Evolutionary conservation across 441 rosid genomes (phyloP), one percentile per base, ranked within the genome.

Genomic region (Gossypium lobatum): DNA sequence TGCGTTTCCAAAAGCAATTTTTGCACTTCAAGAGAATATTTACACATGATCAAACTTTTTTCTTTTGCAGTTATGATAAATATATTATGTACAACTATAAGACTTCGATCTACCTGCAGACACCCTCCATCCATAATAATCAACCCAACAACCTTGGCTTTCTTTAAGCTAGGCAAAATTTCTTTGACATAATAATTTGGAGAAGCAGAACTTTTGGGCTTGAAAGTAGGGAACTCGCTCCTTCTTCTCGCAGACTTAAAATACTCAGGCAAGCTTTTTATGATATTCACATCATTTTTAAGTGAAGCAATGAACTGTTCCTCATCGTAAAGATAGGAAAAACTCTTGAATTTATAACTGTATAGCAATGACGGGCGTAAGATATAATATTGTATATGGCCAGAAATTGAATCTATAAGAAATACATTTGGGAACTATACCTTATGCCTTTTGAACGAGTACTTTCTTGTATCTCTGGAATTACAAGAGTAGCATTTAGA

Each of bases 401-500:
- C 69, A 60, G 53, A 68, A 68, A 74, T 64, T 58, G 17, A 75
- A 64, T 66, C 59, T 65, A 78, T 72, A 76, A 73, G 26, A 23
- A 79, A 58, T 18, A 31, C 17, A 72, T 28, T n/a, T 65, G 10
- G 54, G 72, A 64, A 77, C 79, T 69, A 50, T 78, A 96, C 98
- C 99, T 96, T 76, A 96, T 79, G 85, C 95, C 95, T 86, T 96
- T 80, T 83, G 97, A 88, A 72, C 85, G 94, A 73, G 89, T 89
- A 84, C 89, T 88, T 78, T 91, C 86, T 86, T 96, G 98, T 82
- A 96, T 89, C 89, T 96, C 99, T 70, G 99, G 99, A 90, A 96
- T 87, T 86, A 94, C 90, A 80, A 96, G 99, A 76, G 99, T 96
- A 84, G 98, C 99, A 93, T 96, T 96, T 79, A 96, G 82, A 86